These are phyloP conservation scores for Pneumocystis oryctolagi DNA, from an alignment of 1,139 yeast genomes.

Conservation along the genomic window DNA sequence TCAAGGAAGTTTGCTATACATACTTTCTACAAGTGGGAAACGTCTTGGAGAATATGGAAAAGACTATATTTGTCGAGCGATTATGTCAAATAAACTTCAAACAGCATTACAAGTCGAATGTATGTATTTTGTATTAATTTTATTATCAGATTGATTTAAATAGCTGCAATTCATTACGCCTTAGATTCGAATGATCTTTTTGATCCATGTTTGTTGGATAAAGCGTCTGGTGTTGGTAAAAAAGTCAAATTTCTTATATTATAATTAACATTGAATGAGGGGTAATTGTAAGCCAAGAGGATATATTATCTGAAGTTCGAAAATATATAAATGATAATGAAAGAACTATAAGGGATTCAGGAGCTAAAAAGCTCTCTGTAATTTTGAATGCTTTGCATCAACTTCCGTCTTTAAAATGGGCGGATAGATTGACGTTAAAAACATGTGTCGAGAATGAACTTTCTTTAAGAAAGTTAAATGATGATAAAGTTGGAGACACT, in stretches of 20 bases:
- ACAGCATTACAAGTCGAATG: neutral
- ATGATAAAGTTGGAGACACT: neutral
- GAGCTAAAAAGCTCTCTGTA: neutral
- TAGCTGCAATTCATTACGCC: neutral
- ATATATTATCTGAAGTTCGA: neutral
- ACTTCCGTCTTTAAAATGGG: neutral
- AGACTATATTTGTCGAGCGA: neutral
- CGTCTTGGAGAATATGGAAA: neutral
- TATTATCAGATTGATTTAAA: neutral
- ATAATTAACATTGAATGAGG: neutral
- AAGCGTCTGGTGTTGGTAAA: neutral
- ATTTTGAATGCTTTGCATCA: neutral
- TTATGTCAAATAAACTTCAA: neutral
- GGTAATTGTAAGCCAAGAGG: neutral
- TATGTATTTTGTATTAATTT: neutral
- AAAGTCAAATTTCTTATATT: neutral
- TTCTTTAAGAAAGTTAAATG: neutral
- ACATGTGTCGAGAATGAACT: neutral
- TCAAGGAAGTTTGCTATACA: neutral
- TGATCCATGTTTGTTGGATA: neutral
- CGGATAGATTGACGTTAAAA: neutral
- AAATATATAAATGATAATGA: neutral
- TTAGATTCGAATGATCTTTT: neutral
- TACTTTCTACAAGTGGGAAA: neutral
- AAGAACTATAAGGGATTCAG: neutral